Base-by-base conservation (phyloP, 441 rosid species). In the Bocquillonia castaneifolia region DNA sequence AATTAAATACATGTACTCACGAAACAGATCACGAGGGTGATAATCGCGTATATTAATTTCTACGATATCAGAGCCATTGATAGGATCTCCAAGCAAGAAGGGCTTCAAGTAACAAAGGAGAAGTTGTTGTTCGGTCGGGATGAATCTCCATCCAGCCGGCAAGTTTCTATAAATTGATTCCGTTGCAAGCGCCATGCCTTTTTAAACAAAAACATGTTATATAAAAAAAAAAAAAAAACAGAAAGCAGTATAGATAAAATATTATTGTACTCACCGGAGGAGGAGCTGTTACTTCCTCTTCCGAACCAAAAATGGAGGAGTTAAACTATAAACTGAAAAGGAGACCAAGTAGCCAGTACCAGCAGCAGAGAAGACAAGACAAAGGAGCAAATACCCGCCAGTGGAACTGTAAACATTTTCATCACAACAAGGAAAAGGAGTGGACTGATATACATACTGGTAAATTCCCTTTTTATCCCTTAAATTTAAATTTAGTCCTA, bases 71-170 rank as follows among this genome's bases (percentile, higher is more conserved):
- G 6, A 34, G 32, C 64, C 76, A 10, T 10, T 34, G 39, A 50
- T 2, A n/a, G 60, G 53, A 29, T 45, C 5, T 32, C 74, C 76
- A 2, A 13, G 56, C 42, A 70, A 59, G 75, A 77, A 78, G 14
- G n/a, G 25, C 22, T 12, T 20, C 10, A 85, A 73, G 52, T 64
- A 78, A 58, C 56, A 14, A 18, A 2, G 1, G 28, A 85, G 29
- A 65, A 83, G 61, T 61, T 76, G 76, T 66, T 81, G 82, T 22
- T 77, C 82, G 8, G 72, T 71, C 5, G 90, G 90, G 50, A 37
- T 62, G 50, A 85, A 85, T 59, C 80, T 56, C 66, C 28, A 77
- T 34, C 89, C 88, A 59, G 56, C n/a, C 26, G 10, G 20, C 74
- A 13, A 2, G 3, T 20, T 20, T n/a, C 0, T 12, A 0, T 0